A percentile compares a stretch with the other conserved stretches of the same genome.
Conservation (phyloP, 805 yeast genomes). For the Clavispora carvajalis region DNA sequence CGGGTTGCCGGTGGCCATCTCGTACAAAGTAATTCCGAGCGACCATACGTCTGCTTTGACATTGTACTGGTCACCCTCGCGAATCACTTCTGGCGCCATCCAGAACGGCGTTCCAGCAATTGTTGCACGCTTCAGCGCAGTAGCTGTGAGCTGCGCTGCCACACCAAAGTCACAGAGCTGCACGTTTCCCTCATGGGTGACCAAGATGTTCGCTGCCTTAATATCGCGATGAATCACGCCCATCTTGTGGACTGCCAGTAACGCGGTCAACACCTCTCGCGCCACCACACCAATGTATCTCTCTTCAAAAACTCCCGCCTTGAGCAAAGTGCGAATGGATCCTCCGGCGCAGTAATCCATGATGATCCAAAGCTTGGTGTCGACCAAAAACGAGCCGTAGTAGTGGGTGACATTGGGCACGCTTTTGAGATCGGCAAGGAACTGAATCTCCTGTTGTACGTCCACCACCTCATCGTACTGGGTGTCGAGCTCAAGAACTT, state of each 20-base stretch:
- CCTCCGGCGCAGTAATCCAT: slow-evolving; percentile 99
- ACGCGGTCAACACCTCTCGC: slow-evolving; percentile 74
- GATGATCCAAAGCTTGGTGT: slow-evolving; percentile 92
- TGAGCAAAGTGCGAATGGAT: slow-evolving; percentile 74
- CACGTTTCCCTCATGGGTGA: slow-evolving; percentile 83
- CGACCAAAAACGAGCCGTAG: slow-evolving; percentile 81
- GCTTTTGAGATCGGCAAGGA: slow-evolving; percentile 72
- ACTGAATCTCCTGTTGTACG: slow-evolving; percentile 88
- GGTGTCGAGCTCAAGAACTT: slow-evolving; percentile 86
- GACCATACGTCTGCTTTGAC: slow-evolving; percentile 97
- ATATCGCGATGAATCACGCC: slow-evolving; percentile 96
- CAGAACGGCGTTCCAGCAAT: slow-evolving; percentile 96
- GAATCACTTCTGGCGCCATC: slow-evolving; percentile 99
- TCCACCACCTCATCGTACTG: slow-evolving; percentile 92
- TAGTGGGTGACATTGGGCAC: slow-evolving; percentile 92
- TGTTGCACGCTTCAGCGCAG: slow-evolving; percentile 76
- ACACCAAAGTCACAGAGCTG: slow-evolving; percentile 97
- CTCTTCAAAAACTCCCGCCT: slow-evolving; percentile 88
- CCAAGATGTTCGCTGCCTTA: slow-evolving; percentile 91
- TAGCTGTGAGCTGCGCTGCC: slow-evolving; percentile 83
- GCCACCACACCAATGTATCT: slow-evolving; percentile 75
- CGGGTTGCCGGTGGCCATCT: slow-evolving; percentile 94
- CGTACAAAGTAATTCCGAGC: slow-evolving; percentile 87
- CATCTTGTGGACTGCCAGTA: slow-evolving; percentile 74
- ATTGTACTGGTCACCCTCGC: slow-evolving; percentile 85